A percentile compares a stretch with the other conserved stretches of the same genome.
phyloP scores from a whole-genome alignment of 2,329 filamentous ascomycete genomes.

The Trichoderma sp. region DNA sequence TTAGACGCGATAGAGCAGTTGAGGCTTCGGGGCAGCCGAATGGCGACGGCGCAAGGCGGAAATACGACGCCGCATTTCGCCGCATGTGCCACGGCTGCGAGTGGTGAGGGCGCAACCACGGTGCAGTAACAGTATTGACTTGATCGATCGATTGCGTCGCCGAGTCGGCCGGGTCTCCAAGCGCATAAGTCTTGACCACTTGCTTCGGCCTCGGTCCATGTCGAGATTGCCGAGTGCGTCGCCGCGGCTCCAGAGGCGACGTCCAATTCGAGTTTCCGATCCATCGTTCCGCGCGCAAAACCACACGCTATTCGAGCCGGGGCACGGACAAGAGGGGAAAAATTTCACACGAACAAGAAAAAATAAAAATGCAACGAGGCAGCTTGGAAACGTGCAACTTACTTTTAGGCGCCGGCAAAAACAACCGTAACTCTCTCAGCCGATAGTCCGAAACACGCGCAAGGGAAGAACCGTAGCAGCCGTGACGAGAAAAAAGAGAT shows the following conservation, averaged over 20 bases:
- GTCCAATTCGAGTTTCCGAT: constrained; percentile 17
- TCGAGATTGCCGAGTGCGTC: constrained; percentile 18
- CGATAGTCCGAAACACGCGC: constrained; percentile 48
- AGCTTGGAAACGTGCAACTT: constrained; percentile 38
- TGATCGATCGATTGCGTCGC: constrained; percentile 13
- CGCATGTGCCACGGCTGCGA: background rate
- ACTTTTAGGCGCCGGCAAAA: constrained; percentile 58
- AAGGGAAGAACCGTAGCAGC: constrained; percentile 50
- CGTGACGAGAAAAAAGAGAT: constrained; percentile 41
- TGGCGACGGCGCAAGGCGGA: constrained; percentile 5
- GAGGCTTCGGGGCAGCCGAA: background rate
- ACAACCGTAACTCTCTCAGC: constrained; percentile 46
- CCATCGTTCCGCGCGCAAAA: constrained; percentile 21
- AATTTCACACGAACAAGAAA: constrained; percentile 23
- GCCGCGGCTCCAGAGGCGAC: constrained; percentile 24
- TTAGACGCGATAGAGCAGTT: background rate
- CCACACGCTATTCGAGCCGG: constrained; percentile 15
- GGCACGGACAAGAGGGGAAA: constrained; percentile 29
- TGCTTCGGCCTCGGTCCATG: background rate
- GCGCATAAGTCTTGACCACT: background rate
- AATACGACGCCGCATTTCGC: constrained; percentile 17
- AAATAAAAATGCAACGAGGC: constrained; percentile 24
- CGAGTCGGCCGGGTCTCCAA: background rate
- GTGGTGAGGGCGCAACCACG: background rate
- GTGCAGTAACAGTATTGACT: background rate